A percentile compares a stretch with the other conserved stretches of the same genome.
Evolutionary conservation across 768 basidiomycete species (phyloP).

Genomic region (Calocera cornea): DNA sequence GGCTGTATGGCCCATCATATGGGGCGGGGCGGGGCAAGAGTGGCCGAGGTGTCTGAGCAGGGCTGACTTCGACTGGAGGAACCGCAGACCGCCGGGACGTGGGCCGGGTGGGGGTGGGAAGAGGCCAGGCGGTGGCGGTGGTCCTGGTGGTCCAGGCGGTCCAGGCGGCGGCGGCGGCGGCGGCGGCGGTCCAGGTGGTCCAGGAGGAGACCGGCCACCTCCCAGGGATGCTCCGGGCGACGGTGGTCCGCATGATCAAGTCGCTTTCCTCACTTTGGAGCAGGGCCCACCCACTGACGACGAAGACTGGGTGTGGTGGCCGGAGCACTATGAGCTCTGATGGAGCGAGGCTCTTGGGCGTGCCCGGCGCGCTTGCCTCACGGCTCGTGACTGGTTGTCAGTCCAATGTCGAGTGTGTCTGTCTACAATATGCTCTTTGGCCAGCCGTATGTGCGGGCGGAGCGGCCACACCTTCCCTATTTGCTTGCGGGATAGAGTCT

Average conservation of each 20-base stretch:
- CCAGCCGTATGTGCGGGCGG: too few relatives aligned
- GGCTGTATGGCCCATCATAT: neutral
- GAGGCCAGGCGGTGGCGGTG: neutral
- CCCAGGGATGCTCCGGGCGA: neutral
- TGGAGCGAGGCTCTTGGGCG: neutral
- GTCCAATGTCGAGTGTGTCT: too few relatives aligned
- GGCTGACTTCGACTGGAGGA: neutral
- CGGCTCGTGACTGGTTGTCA: too few relatives aligned
- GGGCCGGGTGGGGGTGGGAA: neutral
- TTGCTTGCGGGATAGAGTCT: too few relatives aligned
- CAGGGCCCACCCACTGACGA: neutral
- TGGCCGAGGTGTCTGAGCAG: neutral
- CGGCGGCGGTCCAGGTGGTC: neutral
- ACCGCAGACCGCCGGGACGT: neutral
- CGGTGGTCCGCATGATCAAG: neutral
- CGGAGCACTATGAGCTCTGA: neutral
- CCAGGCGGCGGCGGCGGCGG: neutral
- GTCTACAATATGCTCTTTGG: too few relatives aligned
- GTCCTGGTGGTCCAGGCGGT: neutral
- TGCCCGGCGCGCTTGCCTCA: neutral
- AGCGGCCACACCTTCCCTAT: too few relatives aligned
- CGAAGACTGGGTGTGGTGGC: neutral
- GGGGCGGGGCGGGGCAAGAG: neutral
- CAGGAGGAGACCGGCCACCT: neutral
- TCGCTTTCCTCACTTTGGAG: neutral